phyloP scores from a whole-genome alignment of 345 rosid genomes.

The Eucalyptus melliodora region DNA sequence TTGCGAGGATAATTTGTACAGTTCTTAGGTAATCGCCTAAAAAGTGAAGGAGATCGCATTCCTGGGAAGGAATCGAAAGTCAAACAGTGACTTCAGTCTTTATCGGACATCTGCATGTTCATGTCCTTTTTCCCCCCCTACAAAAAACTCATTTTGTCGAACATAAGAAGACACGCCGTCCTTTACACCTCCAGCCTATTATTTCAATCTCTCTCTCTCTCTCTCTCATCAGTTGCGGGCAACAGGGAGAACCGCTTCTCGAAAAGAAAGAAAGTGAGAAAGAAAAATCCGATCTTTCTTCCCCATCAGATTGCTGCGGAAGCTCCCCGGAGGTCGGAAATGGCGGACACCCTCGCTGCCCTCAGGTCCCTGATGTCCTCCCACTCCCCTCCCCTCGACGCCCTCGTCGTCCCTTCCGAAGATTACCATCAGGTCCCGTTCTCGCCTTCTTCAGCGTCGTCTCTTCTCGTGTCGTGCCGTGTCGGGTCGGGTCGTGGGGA shows the following conservation, averaged over 20 bases:
- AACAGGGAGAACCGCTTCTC: neutral
- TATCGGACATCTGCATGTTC: neutral
- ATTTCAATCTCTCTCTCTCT: neutral
- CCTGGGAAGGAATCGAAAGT: neutral
- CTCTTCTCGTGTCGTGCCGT: too few relatives aligned
- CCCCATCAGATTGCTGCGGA: neutral
- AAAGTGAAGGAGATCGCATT: neutral
- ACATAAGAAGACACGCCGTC: neutral
- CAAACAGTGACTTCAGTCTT: neutral
- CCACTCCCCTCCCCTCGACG: conserved; percentile 88
- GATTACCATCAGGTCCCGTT: conserved; percentile 81
- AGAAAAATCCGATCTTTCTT: neutral
- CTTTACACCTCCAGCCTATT: neutral
- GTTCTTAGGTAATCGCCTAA: neutral
- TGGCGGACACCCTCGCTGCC: conserved; percentile 58
- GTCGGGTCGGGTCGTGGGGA: neutral
- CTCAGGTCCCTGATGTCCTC: conserved; percentile 82
- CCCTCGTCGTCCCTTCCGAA: conserved; percentile 80
- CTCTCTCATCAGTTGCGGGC: neutral
- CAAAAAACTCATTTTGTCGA: neutral
- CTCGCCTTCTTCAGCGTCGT: neutral
- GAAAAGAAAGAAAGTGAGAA: neutral
- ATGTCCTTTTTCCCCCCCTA: neutral
- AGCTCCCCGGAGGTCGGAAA: neutral
- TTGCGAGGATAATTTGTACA: neutral